Conservation (phyloP, 202 grass and related monocot species). For the Panicum virgatum region DNA sequence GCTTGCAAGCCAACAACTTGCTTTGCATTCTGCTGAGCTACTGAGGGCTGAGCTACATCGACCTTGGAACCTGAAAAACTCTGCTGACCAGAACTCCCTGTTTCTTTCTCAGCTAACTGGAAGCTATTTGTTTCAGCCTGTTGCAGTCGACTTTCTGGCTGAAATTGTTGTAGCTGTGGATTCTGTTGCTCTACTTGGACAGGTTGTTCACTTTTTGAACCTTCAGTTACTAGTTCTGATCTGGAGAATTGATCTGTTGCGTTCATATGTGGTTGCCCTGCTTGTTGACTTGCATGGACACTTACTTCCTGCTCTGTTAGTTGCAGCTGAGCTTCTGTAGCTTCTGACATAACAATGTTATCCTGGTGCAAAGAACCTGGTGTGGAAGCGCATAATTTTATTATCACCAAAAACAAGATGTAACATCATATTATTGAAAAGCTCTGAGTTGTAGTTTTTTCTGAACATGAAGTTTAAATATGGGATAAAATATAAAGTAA, state of each 20-base stretch:
- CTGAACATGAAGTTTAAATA: too few species aligned
- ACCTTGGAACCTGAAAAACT: slow-evolving; percentile 35
- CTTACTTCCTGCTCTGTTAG: slow-evolving; percentile 32
- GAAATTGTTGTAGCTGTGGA: slow-evolving; percentile 33
- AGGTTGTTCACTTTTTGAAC: slow-evolving; percentile 37
- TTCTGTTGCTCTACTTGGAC: slow-evolving; percentile 9
- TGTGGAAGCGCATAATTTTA: slow-evolving; percentile 21
- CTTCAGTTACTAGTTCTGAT: slow-evolving; percentile 37
- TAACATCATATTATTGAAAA: slow-evolving; percentile 23
- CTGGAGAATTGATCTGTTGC: slow-evolving; percentile 32
- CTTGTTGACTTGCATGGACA: slow-evolving; percentile 29
- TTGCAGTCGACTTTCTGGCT: slow-evolving; percentile 39
- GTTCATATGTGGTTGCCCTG: slow-evolving; percentile 33
- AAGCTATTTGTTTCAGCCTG: slow-evolving; percentile 47
- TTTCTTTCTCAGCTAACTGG: slow-evolving; percentile 55
- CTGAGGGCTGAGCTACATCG: slow-evolving; percentile 42
- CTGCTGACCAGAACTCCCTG: slow-evolving; percentile 35
- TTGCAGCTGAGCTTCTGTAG: slow-evolving; percentile 34
- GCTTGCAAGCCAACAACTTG: slow-evolving; percentile 57
- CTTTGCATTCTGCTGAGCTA: slow-evolving; percentile 47
- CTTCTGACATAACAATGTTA: slow-evolving; percentile 43
- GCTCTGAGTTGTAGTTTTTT: background rate
- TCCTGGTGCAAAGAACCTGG: slow-evolving; percentile 35
- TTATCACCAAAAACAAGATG: background rate
- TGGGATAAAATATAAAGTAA: too few species aligned